These are phyloP conservation scores for Clarireedia homoeocarpa DNA, from an alignment of 2,329 filamentous ascomycete genomes.

Conservation along the genomic window DNA sequence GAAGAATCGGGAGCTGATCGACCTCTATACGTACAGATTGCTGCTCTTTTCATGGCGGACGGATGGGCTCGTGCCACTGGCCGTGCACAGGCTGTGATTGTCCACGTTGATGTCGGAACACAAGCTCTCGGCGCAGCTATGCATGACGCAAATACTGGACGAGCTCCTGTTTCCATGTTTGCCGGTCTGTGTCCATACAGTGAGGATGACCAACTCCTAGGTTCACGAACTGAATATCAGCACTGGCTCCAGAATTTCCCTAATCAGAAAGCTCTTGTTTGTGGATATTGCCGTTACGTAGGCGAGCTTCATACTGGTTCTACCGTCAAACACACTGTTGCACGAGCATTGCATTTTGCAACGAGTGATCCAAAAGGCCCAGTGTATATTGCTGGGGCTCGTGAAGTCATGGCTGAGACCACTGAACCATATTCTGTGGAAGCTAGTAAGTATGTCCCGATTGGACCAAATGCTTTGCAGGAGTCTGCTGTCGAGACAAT, in stretches of 20 bases:
- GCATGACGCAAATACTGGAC: conserved; percentile 3
- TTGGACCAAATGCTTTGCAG: not conserved
- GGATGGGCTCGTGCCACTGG: conserved; percentile 59
- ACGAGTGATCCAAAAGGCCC: not conserved
- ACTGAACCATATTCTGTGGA: not conserved
- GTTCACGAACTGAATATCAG: not conserved
- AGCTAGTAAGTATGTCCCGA: not conserved
- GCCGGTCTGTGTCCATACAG: not conserved
- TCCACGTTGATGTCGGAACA: conserved; percentile 65
- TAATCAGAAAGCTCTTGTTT: conserved; percentile 1
- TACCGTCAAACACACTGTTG: not conserved
- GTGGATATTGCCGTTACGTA: conserved; percentile 1
- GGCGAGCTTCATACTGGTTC: not conserved
- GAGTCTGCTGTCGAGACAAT: not conserved
- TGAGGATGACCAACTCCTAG: not conserved
- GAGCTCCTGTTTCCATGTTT: not conserved
- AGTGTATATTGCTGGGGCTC: not conserved
- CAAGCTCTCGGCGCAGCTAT: conserved; percentile 63
- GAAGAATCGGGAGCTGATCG: not conserved
- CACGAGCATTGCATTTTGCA: conserved; percentile 1
- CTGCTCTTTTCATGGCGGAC: conserved; percentile 66
- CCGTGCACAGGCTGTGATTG: conserved; percentile 58
- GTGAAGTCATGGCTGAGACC: not conserved
- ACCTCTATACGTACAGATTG: conserved; percentile 39
- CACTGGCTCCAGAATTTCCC: conserved; percentile 1